phyloP scores from a whole-genome alignment of 2,329 filamentous ascomycete genomes.

The Penicillium hordei region DNA sequence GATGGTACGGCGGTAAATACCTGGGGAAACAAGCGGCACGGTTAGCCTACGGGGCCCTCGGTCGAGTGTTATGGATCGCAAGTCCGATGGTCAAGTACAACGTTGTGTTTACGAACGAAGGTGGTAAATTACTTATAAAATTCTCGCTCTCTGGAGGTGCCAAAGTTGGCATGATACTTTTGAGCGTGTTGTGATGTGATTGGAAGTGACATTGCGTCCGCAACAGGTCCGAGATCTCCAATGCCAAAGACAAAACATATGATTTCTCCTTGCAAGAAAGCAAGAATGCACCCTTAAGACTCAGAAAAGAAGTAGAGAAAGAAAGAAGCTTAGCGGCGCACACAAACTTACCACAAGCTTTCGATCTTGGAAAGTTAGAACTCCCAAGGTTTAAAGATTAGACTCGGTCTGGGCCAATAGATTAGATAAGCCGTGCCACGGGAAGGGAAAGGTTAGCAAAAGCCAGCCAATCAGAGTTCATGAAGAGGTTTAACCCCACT shows the following conservation, averaged over 20 bases:
- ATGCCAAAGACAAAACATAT: neutral
- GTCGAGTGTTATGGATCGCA: neutral
- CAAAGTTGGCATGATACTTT: conserved; percentile 3
- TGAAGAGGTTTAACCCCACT: neutral
- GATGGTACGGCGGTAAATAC: conserved; percentile 9
- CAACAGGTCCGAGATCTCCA: neutral
- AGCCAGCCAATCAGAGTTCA: neutral
- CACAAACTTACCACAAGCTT: neutral
- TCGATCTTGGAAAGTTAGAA: neutral
- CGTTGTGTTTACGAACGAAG: neutral
- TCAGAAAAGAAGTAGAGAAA: neutral
- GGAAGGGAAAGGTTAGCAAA: neutral
- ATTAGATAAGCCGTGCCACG: neutral
- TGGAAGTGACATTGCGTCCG: conserved; percentile 6
- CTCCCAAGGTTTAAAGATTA: neutral
- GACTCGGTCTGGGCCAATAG: neutral
- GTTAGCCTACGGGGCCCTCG: neutral
- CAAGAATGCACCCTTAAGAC: neutral
- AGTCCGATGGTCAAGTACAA: neutral
- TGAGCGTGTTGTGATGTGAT: neutral
- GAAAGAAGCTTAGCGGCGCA: neutral
- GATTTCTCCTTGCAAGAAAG: neutral
- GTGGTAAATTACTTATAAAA: conserved; percentile 14
- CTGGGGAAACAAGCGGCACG: neutral
- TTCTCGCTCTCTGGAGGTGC: conserved; percentile 14